Base-by-base conservation (phyloP, 2,329 filamentous ascomycete genomes). In the Cladosporium velox region DNA sequence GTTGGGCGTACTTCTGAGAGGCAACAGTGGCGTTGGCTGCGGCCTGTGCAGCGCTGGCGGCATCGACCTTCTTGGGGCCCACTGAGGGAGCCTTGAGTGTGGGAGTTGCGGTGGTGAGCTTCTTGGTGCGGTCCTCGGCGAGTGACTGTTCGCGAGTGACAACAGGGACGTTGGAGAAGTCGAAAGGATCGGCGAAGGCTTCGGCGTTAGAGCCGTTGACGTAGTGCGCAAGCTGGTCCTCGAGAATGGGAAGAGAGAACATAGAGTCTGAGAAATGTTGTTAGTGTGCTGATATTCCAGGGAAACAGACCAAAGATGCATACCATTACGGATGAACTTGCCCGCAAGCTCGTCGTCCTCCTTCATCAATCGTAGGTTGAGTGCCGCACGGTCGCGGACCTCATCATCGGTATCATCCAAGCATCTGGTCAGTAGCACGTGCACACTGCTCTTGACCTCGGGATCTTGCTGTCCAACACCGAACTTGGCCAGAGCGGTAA, bases 371-470 rank as follows among this genome's bases (percentile, higher is more conserved):
- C 93, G 87, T 67, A 99, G 84, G 78, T 97, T 98, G 58, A 99
- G 83, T 4, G 94, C 93, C 68, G 95, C 95, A 77, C 95, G 92
- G 77, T 99, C 95, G 72, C 95, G 89, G 66, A 99, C 95, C 81
- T 99, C 95, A 75, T 99, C 95, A 79, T 99, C 95, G 4, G 93
- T 93, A 77, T 99, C 95, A 78, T 99, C 95, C 73, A 99, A 82
- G 79, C 95, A 99, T 77, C 95, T 87, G 30, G 91, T 96, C 41
- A 99, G 89, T 57, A 99, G 86, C 59, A 99, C 95, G 70, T 90
- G 88, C 62, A 99, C 94, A 77, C 93, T 97, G 73, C 92, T 90
- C 87, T 98, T 98, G 74, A 99, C 92, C 78, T 99, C 95, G 0
- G 91, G 89, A 75, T 98, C 95, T 81, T 96, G 93, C 79, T 98